Base-by-base conservation (phyloP, 1,139 yeast genomes). In the Lodderomyces margitis region DNA sequence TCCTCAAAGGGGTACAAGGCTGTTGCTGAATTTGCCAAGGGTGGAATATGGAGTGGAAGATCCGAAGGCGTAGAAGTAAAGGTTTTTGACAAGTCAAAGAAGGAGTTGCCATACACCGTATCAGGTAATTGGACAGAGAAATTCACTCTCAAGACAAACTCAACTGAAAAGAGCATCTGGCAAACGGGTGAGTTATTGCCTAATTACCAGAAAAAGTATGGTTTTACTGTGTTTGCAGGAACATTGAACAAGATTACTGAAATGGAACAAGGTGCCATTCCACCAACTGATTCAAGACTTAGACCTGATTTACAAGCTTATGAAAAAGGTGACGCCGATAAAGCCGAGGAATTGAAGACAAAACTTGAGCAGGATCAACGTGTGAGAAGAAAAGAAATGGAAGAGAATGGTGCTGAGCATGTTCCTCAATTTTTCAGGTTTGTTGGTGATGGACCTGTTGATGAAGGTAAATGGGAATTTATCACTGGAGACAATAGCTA, bases 241-340 rank as follows among this genome's bases (percentile, higher is more conserved):
- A 75, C 84, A 30, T 70, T 92, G 58, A 88, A 89, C 56, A 86
- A 87, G 47, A 76, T 88, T 33, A 87, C 96, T 0, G 67, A 62
- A 3, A 64, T 91, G 21, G 96, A 88, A 57, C 58, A 75, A 27
- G 83, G 71, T 10, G 47, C 61, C 1, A 54, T 91, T 38, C 83
- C 98, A 3, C 92, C 91, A 5, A 87, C 95, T 0, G 98, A 92
- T 58, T 86, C 96, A 3, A 78, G 98, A 56, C 63, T 82, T 36
- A 77, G 98, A 55, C 98, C 97, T 0, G 98, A 92, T 61, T 78
- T 88, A 56, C 68, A 77, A 36, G 66, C 71, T 5, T 88, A 88
- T 53, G 95, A 88, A 55, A 57, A 72, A 17, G 94, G 94, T 2
- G 66, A 80, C 16, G 64, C 83, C 7, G 87, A 79, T 12, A 64